Percentiles rank a stretch among this genome's conserved stretches.
Conservation (phyloP, 805 yeast species). For the Saccharomycopsis fibuligera region DNA sequence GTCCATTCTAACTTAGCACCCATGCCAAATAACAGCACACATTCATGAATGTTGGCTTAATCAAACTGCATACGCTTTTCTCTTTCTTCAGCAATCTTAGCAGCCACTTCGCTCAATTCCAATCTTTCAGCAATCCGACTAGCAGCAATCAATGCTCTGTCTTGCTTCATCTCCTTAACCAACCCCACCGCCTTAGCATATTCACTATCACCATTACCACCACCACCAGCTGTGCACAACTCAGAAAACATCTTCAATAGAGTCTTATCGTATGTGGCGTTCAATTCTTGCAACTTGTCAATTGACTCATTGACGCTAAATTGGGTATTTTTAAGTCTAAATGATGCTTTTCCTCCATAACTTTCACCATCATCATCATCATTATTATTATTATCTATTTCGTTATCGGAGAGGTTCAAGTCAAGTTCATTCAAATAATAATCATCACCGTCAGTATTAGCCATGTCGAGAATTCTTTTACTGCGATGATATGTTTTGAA, state of each 20-base stretch:
- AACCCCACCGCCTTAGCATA: constrained; percentile 62
- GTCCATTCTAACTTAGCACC: no score
- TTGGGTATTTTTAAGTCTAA: constrained; percentile 32
- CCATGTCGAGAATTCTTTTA: constrained; percentile 1
- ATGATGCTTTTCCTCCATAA: no score
- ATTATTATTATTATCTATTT: constrained; percentile 30
- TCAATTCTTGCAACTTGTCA: constrained; percentile 47
- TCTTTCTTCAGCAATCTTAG: constrained; percentile 46
- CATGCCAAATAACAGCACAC: no score
- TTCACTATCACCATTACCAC: constrained; percentile 59
- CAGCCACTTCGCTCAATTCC: constrained; percentile 46
- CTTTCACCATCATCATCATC: constrained; percentile 27
- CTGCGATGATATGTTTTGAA: constrained; percentile 7
- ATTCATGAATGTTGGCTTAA: no score
- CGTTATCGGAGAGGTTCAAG: constrained; percentile 25
- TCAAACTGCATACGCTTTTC: constrained; percentile 38
- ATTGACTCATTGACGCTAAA: constrained; percentile 37
- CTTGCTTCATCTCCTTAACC: constrained; percentile 63
- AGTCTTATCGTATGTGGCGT: constrained; percentile 64
- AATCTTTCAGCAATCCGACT: constrained; percentile 74
- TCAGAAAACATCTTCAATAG: constrained; percentile 68
- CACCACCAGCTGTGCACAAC: constrained; percentile 62
- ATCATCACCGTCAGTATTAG: constrained; percentile 8
- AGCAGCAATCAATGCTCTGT: constrained; percentile 79
- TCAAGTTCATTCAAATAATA: constrained; percentile 14